Evolutionary conservation across 2,329 filamentous ascomycete species (phyloP).

Genomic region (Rhinocladiella similis): DNA sequence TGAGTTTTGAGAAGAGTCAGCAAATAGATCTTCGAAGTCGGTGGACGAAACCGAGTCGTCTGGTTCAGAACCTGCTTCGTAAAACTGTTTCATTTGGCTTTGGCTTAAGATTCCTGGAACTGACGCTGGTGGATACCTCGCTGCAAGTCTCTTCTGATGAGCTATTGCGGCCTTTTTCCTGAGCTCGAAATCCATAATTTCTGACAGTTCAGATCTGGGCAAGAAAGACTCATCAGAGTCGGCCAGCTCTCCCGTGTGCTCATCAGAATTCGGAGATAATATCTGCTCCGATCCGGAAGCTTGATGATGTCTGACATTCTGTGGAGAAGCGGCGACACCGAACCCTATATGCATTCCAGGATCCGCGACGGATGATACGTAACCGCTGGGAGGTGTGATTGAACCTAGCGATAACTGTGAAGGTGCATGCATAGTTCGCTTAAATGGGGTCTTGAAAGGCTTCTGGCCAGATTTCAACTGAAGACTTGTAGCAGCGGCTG

Average conservation of each 20-base stretch:
- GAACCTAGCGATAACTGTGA: background rate
- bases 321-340: too few species aligned
- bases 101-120: background rate
- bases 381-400: background rate
- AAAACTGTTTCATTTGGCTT: background rate
- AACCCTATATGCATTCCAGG: slow-evolving; percentile 1
- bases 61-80: background rate
- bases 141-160: slow-evolving; percentile 26
- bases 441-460: slow-evolving; percentile 16
- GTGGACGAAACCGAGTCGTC: background rate
- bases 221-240: slow-evolving; percentile 12
- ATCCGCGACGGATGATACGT: too few species aligned
- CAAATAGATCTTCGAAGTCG: slow-evolving; percentile 11
- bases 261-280: background rate
- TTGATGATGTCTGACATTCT: too few species aligned
- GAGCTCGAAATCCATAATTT: slow-evolving; percentile 41
- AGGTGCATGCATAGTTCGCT: background rate
- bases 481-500: slow-evolving; percentile 14
- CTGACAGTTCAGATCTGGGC: slow-evolving; percentile 29
- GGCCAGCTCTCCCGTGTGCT: background rate
- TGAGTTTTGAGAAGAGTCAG: background rate
- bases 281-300: too few species aligned
- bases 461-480: slow-evolving; percentile 13
- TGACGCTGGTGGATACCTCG: background rate
- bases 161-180: slow-evolving; percentile 38